A percentile compares a stretch with the other conserved stretches of the same genome.
Conservation (phyloP, 352 stramenopile species). For the Stramenopiles sp. region DNA sequence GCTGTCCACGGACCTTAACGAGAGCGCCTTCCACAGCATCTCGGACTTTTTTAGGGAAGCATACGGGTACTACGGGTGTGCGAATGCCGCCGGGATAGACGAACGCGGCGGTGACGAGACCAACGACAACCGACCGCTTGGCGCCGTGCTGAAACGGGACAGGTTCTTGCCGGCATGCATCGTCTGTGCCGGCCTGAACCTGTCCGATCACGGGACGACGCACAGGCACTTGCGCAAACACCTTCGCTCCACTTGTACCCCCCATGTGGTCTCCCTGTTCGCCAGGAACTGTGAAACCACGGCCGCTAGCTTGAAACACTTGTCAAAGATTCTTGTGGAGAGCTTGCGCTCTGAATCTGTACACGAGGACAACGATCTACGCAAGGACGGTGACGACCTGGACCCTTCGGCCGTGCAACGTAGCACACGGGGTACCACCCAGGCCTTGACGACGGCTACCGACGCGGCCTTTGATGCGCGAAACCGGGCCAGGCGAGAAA, state of each 20-base stretch:
- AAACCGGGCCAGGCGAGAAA: background rate
- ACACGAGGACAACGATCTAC: background rate
- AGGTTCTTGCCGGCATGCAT: background rate
- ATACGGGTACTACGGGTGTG: background rate
- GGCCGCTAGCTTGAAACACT: background rate
- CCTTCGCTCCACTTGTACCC: background rate
- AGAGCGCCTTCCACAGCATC: background rate
- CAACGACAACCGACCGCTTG: background rate
- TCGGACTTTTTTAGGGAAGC: background rate
- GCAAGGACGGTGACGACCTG: background rate
- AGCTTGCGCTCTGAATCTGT: background rate
- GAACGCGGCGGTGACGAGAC: background rate
- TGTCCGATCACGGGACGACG: background rate
- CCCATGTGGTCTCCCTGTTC: background rate
- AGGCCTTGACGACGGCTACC: background rate
- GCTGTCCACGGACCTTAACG: background rate
- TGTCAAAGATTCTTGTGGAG: background rate
- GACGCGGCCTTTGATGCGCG: background rate
- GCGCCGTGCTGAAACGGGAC: background rate
- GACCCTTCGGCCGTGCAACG: background rate
- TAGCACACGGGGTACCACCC: background rate
- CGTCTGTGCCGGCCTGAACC: background rate
- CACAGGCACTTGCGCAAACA: background rate
- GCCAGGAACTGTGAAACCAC: background rate
- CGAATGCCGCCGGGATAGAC: background rate